Evolutionary conservation across 2,329 filamentous ascomycete genomes (phyloP), one percentile per base, ranked within the genome.

Genomic region (Aulographum hederae): DNA sequence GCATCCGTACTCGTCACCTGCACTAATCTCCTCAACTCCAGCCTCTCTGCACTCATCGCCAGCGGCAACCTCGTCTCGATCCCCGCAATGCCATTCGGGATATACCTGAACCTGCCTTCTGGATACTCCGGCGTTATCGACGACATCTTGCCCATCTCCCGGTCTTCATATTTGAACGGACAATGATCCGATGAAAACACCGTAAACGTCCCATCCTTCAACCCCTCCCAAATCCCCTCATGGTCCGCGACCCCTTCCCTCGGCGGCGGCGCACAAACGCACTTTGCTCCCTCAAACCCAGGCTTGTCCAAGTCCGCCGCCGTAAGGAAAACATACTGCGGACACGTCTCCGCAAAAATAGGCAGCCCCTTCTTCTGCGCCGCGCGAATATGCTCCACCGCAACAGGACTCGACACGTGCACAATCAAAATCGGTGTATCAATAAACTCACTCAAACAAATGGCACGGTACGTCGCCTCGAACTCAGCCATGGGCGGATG

Each of bases 31-130:
- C 54, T 56, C 3, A 63, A 39, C 3, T 55, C 41, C 6, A 69
- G 50, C 13, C 57, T 48, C 4, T 44, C 39, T 3, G 52, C 50
- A 16, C 28, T 16, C 5, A 68, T 48, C 0, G 56, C 52, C 3
- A 70, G 47, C 0, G 65, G 48, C 14, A 72, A 46, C 2, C 66
- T 48, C 2, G 68, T 72, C 47, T 73, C 68, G 17, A 73, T 54
- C 1, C 67, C 68, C 0, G 67, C 65, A 28, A 63, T 51, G 4
- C 67, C 68, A 39, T 72, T 72, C 5, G 68, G 67, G 26, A 72
- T 67, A 34, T 67, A 60, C 28, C 60, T 58, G 47, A 73, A 73
- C 28, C 56, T 53, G 1, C 52, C 52, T 2, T 48, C 33, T 0
- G 63, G 63, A 34, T 23, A 6, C 6, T 60, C 58, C 1, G 47